Base-by-base conservation (phyloP, 331 rosid species). In the Acacia concinna region DNA sequence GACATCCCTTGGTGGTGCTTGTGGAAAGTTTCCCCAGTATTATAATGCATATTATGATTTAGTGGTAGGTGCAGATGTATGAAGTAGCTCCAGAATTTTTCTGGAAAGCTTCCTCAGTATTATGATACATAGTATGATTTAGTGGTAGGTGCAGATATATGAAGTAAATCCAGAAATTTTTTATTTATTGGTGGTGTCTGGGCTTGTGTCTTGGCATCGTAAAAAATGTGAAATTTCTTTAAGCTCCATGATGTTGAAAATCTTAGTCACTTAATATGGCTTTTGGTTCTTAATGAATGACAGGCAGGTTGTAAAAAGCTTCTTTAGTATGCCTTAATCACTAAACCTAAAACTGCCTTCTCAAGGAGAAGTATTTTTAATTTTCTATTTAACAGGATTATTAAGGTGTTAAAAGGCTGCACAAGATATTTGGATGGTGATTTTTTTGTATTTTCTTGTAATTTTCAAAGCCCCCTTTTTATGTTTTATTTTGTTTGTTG, bases 1-100 rank as follows among this genome's bases (percentile, higher is more conserved):
- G 81, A 92, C 98, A 77, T 91, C 98, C 77, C 88, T 94, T 83
- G 98, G 97, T 5, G 98, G 97, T 74, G 97, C 96, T 83, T 87
- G 96, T 62, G 98, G 92, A 87, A 94, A 88, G 84, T 94, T 89
- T 82, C 97, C 94, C 1, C 95, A 94, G 84, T 94, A 94, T 83
- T 94, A 92, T 85, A 81, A 76, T 54, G 97, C 97, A 65, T 94
- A 94, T 82, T 88, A 89, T 65, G 97, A 94, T 40, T 86, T 94
- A 82, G 98, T 94, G 98, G 98, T 94, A 91, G 43, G 97, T 82
- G 73, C 74, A n/a, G n/a, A n/a, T n/a, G n/a, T n/a, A n/a, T n/a
- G n/a, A n/a, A n/a, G n/a, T n/a, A n/a, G n/a, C n/a, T n/a, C n/a
- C n/a, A n/a, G n/a, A n/a, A n/a, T n/a, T n/a, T n/a, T n/a, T n/a